Evolutionary conservation across 2,329 filamentous ascomycete species (phyloP), one percentile per base, ranked within the genome.

Genomic region (Furcasterigmium sp.): DNA sequence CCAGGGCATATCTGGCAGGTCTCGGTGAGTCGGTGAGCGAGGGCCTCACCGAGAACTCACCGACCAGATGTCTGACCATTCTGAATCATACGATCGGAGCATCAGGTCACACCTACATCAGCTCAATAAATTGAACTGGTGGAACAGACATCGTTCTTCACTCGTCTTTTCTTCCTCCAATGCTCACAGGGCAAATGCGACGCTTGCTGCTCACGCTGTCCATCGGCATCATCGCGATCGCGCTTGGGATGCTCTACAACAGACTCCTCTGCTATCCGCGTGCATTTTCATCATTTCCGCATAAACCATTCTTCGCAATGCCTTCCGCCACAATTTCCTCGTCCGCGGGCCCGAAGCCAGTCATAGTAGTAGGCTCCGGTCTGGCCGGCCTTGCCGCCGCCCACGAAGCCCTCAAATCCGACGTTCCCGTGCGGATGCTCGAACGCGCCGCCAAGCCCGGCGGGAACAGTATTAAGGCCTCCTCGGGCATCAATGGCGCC

Each of bases 391-490:
- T 85, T 1, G 72, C 75, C 2, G 79, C 80, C 15, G 74, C 80
- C 3, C 71, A 75, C 32, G 68, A 77, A 46, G 73, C 82, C 7
- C 62, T 84, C 5, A 59, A 66, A 4, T 66, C 71, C 11, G 70
- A 72, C 30, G 66, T 75, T 2, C 59, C 68, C 0, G 80, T 85
- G 1, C 65, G 68, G 25, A 66, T 85, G 39, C 67, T 85, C 11
- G 81, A 85, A 45, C 75, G 78, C 17, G 70, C 72, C 0, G 54
- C 70, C 3, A 81, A 80, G 53, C 76, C 80, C 0, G 80, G 80
- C 28, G 79, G 80, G 2, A 84, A 84, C 53, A 78, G 72, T 53
- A 82, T 84, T 60, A 84, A 84, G 59, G 80, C 80, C 0, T 84
- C 80, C 0, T 83, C 79, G 0, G 80, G 80, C 0, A 84, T 84